These are phyloP conservation scores for Penstemon barbatus DNA, from an alignment of 257 asterid genomes.

Conservation along the genomic window DNA sequence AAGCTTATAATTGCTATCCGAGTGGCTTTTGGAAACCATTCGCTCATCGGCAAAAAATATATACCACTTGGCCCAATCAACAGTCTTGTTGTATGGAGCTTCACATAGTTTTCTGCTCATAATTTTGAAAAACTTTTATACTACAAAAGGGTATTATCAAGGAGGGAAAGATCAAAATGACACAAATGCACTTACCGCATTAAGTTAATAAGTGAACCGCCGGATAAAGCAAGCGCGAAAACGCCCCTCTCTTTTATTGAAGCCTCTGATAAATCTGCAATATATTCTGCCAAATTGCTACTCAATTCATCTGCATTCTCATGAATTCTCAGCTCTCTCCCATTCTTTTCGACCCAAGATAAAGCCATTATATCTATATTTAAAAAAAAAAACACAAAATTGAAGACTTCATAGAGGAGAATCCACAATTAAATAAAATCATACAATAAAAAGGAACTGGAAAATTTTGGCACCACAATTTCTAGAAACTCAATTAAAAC, in stretches of 20 bases:
- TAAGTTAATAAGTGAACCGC: conserved; percentile 83
- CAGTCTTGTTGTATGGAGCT: conserved; percentile 89
- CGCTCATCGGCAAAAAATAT: conserved; percentile 94
- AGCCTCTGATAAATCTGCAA: conserved; percentile 80
- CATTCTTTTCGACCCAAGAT: conserved; percentile 49
- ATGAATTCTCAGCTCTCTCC: conserved; percentile 63
- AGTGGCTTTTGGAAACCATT: conserved; percentile 81
- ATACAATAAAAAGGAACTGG: conserved; percentile 14
- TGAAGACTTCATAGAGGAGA: background rate
- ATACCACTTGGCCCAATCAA: conserved; percentile 93
- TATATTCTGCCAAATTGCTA: conserved; percentile 81
- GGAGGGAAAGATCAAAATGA: background rate
- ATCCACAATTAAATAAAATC: conserved; percentile 27
- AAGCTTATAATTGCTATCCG: conserved; percentile 91
- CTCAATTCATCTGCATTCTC: conserved; percentile 69
- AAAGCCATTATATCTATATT: conserved; percentile 52
- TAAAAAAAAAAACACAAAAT: conserved; percentile 20
- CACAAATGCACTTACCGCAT: conserved; percentile 50
- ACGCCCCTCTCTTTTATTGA: conserved; percentile 87
- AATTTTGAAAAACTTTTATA: background rate
- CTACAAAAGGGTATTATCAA: background rate
- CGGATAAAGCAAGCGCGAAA: conserved; percentile 84
- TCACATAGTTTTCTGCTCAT: conserved; percentile 78
- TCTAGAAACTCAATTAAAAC: conserved; percentile 14
- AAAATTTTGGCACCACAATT: background rate